Evolutionary conservation across 148 eudicot species (phyloP).

Genomic region (Cornus kousa): DNA sequence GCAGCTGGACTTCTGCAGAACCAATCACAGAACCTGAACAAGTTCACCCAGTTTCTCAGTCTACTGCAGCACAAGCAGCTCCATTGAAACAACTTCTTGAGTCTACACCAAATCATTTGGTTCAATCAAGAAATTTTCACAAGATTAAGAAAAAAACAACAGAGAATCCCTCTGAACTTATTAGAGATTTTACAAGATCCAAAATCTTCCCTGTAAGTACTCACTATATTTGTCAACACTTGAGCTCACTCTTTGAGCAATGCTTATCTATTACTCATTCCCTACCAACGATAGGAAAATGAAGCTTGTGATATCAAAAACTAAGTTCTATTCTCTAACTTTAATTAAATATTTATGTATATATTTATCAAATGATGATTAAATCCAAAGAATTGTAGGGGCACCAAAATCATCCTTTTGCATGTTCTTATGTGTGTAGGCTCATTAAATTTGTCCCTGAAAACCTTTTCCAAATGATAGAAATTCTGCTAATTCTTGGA

Average conservation of each 20-base stretch:
- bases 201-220: not conserved
- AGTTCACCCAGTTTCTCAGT: not conserved
- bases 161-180: not conserved
- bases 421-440: not conserved
- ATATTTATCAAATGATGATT: too few species aligned
- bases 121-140: constrained; percentile 6
- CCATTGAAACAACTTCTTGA: constrained; percentile 4
- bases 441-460: not conserved
- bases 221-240: not conserved
- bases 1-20: constrained; percentile 10
- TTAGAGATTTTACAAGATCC: not conserved
- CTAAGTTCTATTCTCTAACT: not conserved
- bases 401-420: not conserved
- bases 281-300: not conserved
- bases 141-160: constrained; percentile 1
- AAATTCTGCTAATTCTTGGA: not conserved
- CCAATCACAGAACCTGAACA: not conserved
- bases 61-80: not conserved
- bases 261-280: not conserved
- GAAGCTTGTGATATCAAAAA: too few species aligned
- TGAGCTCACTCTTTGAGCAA: not conserved
- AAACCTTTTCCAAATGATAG: not conserved
- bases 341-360: too few species aligned
- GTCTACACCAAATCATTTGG: constrained; percentile 5
- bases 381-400: not conserved